Percentiles rank a stretch among this genome's conserved stretches.
Conservation (phyloP, 805 yeast genomes). For the Novakomyces olei region DNA sequence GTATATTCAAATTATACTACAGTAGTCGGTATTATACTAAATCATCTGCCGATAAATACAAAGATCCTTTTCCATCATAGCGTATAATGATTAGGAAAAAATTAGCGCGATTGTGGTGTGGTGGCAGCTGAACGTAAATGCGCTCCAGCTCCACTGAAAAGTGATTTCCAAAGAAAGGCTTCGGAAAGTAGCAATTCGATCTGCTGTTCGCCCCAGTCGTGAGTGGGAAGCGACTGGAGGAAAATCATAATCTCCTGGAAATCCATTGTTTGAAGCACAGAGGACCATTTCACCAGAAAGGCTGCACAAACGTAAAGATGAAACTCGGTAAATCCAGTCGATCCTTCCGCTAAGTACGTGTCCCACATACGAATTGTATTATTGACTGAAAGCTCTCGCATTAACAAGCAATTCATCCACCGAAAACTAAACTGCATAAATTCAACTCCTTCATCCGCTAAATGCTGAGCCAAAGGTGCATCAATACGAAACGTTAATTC, state of each 20-base stretch:
- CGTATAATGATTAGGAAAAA: too few relatives aligned
- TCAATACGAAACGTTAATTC: conserved; percentile 68
- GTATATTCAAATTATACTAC: too few relatives aligned
- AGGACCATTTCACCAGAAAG: conserved; percentile 71
- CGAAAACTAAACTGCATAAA: conserved; percentile 88
- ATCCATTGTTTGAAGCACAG: conserved; percentile 57
- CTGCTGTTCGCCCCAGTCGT: conserved; percentile 67
- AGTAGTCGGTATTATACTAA: too few relatives aligned
- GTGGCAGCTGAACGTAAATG: too few relatives aligned
- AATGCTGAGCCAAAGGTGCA: conserved; percentile 44
- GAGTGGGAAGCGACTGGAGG: conserved; percentile 75
- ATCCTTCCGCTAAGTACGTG: conserved; percentile 42
- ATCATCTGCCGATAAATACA: too few relatives aligned
- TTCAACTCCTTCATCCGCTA: conserved; percentile 65
- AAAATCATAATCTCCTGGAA: conserved; percentile 87
- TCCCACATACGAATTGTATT: conserved; percentile 94
- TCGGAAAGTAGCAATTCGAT: conserved; percentile 81
- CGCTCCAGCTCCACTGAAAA: conserved; percentile 75
- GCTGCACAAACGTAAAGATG: conserved; percentile 97
- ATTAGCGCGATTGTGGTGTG: too few relatives aligned
- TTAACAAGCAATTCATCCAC: conserved; percentile 95
- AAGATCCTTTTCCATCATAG: too few relatives aligned
- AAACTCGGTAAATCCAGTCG: conserved; percentile 64
- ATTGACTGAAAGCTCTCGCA: conserved; percentile 70
- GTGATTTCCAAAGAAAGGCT: conserved; percentile 89